Evolutionary conservation across 768 basidiomycete genomes (phyloP), one percentile per base, ranked within the genome.

Genomic region (Fomitopsis pulvina): DNA sequence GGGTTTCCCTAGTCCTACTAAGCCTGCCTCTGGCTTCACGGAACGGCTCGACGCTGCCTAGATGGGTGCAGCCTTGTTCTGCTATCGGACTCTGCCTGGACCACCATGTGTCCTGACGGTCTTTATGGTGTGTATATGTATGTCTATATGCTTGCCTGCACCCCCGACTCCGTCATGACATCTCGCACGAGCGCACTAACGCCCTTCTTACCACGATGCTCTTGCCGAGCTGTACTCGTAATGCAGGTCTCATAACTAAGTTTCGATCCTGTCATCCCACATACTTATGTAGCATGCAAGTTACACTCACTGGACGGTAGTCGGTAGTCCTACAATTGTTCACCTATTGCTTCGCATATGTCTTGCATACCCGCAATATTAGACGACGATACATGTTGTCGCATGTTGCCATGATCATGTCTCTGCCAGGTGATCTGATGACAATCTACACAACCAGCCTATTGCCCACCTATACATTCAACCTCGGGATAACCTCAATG

Each of bases 291-390:
- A 42, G 41, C 41, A 42, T 42, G 41, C 41, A 22, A 27, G 12
- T 42, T 24, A n/a, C 21, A 20, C 41, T 9, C 10, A 42, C 41
- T n/a, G 41, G 41, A 42, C 41, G 41, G 41, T 42, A 24, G 6
- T 42, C 41, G 7, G 16, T 42, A 21, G 20, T n/a, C 20, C 22
- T 10, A 42, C 7, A 22, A 21, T 21, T 42, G 41, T 42, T 7
- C 41, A 10, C 26, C 18, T 42, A 42, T 42, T 42, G 22, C 9
- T 42, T 27, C 20, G 22, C 41, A 42, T 24, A 41, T 42, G 41
- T 42, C 26, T 42, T 42, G 41, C 41, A 42, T 42, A 42, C 41
- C 41, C 41, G 34, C 34, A 37, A 37, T 37, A 37, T 5, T 18
- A 37, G 34, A 37, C 14, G 34, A 16, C 14, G 14, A 37, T 37